Base-by-base conservation (phyloP, 2,329 filamentous ascomycete genomes). In the Stachybotrys chartarum region DNA sequence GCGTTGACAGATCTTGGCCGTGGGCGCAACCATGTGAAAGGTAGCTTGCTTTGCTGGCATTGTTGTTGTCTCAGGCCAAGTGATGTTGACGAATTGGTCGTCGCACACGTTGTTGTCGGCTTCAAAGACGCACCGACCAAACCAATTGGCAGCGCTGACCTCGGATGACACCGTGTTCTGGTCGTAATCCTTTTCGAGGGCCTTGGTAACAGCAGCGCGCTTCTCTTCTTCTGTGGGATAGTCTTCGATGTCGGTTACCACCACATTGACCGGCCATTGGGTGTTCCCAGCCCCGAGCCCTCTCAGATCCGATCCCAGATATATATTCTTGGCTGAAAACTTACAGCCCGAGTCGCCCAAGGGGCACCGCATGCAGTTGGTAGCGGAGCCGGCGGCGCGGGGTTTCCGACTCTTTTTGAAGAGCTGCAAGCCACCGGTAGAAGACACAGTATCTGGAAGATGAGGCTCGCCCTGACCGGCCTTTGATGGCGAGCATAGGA, bases 1-100 rank as follows among this genome's bases (percentile, higher is more conserved):
- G 4, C 94, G 85, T 61, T 96, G 83, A 69, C 93, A 97, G 61
- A 95, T 87, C 66, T 87, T 87, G 66, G 90, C 85, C 0, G 92
- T 96, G 58, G 92, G 90, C 2, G 93, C 91, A 3, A 93, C 87
- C 93, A 97, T 97, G 71, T 97, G 93, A 68, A 97, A 89, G 2
- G 85, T 85, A 1, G 92, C 93, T 16, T 87, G 91, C 74, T 97
- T 97, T 48, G 90, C 83, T 2, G 83, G 83, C 16, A 8, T 24
- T 30, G 84, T 77, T 50, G 56, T 57, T n/a, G 64, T 62, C 56
- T 95, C 90, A 12, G 91, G 87, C 91, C 93, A 97, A 5, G 82
- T 84, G 53, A 97, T 83, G 0, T 88, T 93, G 18, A 97, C 94
- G 30, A 87, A 81, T 70, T 97, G 93, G 65, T 97, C 91, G 69